phyloP scores from a whole-genome alignment of 768 basidiomycete genomes.

The Podaxis mareebaensis region DNA sequence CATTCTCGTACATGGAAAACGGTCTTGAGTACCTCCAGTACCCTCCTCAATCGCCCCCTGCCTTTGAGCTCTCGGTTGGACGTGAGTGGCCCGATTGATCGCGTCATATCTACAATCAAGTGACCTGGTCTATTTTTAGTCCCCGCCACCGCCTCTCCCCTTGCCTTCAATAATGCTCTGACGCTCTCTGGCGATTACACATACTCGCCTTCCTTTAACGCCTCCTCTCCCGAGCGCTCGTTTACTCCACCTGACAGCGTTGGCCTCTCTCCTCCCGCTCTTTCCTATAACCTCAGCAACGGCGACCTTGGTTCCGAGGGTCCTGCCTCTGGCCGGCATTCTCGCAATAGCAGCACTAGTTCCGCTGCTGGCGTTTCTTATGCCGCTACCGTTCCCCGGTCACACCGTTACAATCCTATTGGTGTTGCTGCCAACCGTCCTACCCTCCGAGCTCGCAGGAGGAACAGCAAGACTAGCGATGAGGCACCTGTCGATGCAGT shows the following conservation, averaged over 20 bases:
- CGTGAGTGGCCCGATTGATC: slow-evolving; percentile 43
- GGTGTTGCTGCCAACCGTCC: slow-evolving; percentile 56
- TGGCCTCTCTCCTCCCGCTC: slow-evolving; percentile 70
- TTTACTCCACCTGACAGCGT: slow-evolving; percentile 67
- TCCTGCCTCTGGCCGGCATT: slow-evolving; percentile 60
- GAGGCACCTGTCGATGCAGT: slow-evolving; percentile 38
- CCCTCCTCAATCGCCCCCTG: slow-evolving; percentile 55
- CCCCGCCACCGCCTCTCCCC: slow-evolving; percentile 57
- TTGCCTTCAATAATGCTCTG: slow-evolving; percentile 58
- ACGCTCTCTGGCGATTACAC: slow-evolving; percentile 57
- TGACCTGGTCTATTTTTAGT: slow-evolving; percentile 36
- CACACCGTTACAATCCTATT: slow-evolving; percentile 81
- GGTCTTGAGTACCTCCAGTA: slow-evolving; percentile 69
- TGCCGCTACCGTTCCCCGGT: slow-evolving; percentile 65
- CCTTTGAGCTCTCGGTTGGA: slow-evolving; percentile 64
- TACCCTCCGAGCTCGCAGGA: slow-evolving; percentile 49
- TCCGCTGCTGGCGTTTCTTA: slow-evolving; percentile 50
- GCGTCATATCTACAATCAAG: slow-evolving; percentile 11
- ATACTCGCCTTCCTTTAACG: slow-evolving; percentile 52
- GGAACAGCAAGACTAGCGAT: slow-evolving; percentile 54
- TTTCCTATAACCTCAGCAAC: slow-evolving; percentile 64
- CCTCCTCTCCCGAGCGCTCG: slow-evolving; percentile 60
- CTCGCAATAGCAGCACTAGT: slow-evolving; percentile 68
- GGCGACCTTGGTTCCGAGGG: slow-evolving; percentile 79
- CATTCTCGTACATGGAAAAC: slow-evolving; percentile 52